A percentile compares a stretch with the other conserved stretches of the same genome.
phyloP scores from a whole-genome alignment of 208 protist genomes.

The Entamoeba invadens region DNA sequence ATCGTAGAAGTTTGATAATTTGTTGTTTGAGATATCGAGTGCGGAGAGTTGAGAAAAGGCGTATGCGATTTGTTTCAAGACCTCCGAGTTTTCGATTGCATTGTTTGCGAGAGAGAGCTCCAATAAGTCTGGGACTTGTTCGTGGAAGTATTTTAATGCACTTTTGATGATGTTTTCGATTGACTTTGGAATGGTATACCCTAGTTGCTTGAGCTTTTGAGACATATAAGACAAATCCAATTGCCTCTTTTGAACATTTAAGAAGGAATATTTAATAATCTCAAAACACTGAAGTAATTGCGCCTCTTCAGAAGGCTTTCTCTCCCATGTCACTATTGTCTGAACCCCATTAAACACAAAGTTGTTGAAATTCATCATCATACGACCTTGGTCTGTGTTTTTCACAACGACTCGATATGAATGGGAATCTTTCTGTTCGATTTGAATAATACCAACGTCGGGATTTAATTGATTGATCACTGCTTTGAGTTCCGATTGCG shows the following conservation, averaged over 20 bases:
- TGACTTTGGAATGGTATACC: not conserved
- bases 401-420: not conserved
- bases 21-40: not conserved
- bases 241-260: not conserved
- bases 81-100: not conserved
- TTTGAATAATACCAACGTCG: not conserved
- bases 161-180: not conserved
- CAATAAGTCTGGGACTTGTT: not conserved
- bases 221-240: not conserved
- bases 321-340: not conserved
- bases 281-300: not conserved
- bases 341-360: not conserved
- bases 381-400: not conserved
- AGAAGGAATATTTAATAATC: not conserved
- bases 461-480: not conserved
- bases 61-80: not conserved
- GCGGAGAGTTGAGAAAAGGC: not conserved
- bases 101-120: not conserved
- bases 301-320: not conserved
- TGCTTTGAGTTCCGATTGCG: not conserved
- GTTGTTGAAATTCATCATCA: not conserved
- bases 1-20: not conserved
- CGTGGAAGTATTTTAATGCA: not conserved
- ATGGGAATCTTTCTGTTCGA: not conserved
- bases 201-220: not conserved